Percentiles rank a stretch among this genome's conserved stretches.
Conservation (phyloP, 2,329 filamentous ascomycete genomes). For the Diaporthe citriasiana region DNA sequence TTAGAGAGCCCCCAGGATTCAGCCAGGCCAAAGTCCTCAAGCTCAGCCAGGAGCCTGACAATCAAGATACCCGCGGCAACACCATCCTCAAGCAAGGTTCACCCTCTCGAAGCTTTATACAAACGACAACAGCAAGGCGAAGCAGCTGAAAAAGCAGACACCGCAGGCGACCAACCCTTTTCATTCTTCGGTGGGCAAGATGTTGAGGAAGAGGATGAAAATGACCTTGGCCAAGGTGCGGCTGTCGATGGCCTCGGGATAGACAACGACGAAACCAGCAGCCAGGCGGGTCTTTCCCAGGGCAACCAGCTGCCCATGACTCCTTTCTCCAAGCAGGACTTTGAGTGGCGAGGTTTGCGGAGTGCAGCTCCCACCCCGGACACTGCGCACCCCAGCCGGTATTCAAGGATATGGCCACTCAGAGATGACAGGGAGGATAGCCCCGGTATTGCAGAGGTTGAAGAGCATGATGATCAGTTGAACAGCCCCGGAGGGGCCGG, state of each 20-base stretch:
- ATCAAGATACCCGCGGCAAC: conserved; percentile 67
- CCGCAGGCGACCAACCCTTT: conserved; percentile 72
- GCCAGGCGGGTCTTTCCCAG: conserved; percentile 37
- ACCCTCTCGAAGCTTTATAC: conserved; percentile 93
- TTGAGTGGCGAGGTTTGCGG: conserved; percentile 80
- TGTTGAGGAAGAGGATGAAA: conserved; percentile 57
- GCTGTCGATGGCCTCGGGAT: conserved; percentile 56
- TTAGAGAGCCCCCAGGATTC: conserved; percentile 10
- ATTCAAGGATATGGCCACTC: conserved; percentile 70
- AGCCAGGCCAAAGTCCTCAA: conserved; percentile 62
- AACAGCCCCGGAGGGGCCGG: conserved; percentile 48
- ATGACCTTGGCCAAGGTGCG: conserved; percentile 52
- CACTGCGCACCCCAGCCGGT: conserved; percentile 81
- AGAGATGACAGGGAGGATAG: conserved; percentile 59
- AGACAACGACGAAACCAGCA: conserved; percentile 45
- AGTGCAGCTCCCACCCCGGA: conserved; percentile 96
- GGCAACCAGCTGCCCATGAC: conserved; percentile 75
- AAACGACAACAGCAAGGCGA: conserved; percentile 73
- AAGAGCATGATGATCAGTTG: conserved; percentile 50
- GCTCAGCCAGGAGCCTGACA: conserved; percentile 64
- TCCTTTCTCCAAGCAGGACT: conserved; percentile 84
- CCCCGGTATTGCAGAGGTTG: conserved; percentile 59
- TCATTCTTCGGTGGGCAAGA: conserved; percentile 80
- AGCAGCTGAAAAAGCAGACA: conserved; percentile 51
- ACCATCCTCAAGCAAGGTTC: conserved; percentile 67